A percentile compares a stretch with the other conserved stretches of the same genome.
These are phyloP conservation scores for Teunomyces funiuensis DNA, from an alignment of 805 yeast species.

Conservation along the genomic window DNA sequence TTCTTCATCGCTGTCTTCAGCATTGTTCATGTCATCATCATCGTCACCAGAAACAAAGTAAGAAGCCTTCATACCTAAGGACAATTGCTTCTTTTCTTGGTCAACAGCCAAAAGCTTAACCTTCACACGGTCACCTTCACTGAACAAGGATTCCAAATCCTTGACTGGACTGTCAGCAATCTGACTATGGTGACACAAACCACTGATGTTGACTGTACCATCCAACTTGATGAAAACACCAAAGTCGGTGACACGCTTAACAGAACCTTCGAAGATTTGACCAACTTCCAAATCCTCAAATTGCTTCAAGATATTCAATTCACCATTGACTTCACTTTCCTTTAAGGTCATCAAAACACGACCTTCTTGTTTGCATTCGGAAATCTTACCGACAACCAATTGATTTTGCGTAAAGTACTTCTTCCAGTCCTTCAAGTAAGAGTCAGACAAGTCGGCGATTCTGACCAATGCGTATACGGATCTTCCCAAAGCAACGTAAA, in stretches of 20 bases:
- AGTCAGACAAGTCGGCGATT: slow-evolving; percentile 77
- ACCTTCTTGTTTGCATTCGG: slow-evolving; percentile 59
- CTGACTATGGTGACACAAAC: slow-evolving; percentile 84
- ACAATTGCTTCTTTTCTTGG: slow-evolving; percentile 65
- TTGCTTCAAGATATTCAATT: slow-evolving; percentile 52
- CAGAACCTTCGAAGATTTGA: slow-evolving; percentile 72
- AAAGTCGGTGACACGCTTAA: slow-evolving; percentile 75
- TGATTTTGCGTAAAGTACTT: slow-evolving; percentile 69
- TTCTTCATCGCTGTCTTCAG: slow-evolving; percentile 24
- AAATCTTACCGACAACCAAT: slow-evolving; percentile 69
- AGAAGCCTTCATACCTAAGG: slow-evolving; percentile 94
- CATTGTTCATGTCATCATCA: slow-evolving; percentile 29
- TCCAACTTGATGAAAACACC: slow-evolving; percentile 89
- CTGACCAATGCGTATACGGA: slow-evolving; percentile 75
- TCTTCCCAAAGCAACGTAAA: slow-evolving; percentile 75
- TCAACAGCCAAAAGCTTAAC: slow-evolving; percentile 72
- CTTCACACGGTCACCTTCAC: slow-evolving; percentile 88
- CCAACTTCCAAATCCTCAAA: slow-evolving; percentile 71
- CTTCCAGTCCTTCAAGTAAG: slow-evolving; percentile 86
- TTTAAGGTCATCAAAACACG: slow-evolving; percentile 76
- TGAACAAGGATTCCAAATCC: slow-evolving; percentile 65
- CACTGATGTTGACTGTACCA: slow-evolving; percentile 71
- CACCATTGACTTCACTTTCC: slow-evolving; percentile 77
- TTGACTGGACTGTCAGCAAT: slow-evolving; percentile 69
- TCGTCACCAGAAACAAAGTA: slow-evolving; percentile 55